Conservation (phyloP, 768 basidiomycete species). For the Lentinula sp. region DNA sequence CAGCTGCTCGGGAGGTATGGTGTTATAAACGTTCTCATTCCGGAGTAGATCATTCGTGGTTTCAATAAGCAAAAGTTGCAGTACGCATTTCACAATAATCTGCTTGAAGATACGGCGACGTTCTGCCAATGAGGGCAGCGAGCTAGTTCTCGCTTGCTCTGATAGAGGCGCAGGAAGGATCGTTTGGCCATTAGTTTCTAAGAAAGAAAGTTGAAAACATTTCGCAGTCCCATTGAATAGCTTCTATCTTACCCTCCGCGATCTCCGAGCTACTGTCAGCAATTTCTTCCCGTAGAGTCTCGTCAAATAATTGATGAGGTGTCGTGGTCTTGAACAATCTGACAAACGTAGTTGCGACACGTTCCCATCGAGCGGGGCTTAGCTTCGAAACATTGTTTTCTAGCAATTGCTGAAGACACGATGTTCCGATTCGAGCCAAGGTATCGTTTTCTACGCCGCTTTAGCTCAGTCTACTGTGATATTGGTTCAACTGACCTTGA, state of each 20-base stretch:
- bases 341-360: constrained; percentile 86
- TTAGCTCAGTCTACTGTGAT: constrained; percentile 2
- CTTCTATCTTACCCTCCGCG: constrained; percentile 28
- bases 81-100: constrained; percentile 99
- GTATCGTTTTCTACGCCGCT: constrained; percentile 85
- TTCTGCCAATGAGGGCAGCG: constrained; percentile 54
- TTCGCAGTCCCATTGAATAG: background rate
- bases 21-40: constrained; percentile 85
- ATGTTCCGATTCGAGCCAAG: constrained; percentile 93
- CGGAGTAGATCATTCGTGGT: constrained; percentile 94
- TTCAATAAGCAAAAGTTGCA: constrained; percentile 93
- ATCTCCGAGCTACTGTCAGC: constrained; percentile 52
- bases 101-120: constrained; percentile 91
- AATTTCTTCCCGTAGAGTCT: constrained; percentile 80
- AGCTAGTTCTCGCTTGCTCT: constrained; percentile 42
- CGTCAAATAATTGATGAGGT: constrained; percentile 95
- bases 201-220: background rate
- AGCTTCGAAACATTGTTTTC: constrained; percentile 91
- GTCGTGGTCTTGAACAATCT: constrained; percentile 97
- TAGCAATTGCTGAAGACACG: constrained; percentile 92
- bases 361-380: constrained; percentile 81
- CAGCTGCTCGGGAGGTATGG: constrained; percentile 91
- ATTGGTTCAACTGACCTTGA: constrained; percentile 62
- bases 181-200: constrained; percentile 60
- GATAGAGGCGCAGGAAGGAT: constrained; percentile 88